Conservation (phyloP, 2,329 filamentous ascomycete genomes). For the Septoria petroselini region DNA sequence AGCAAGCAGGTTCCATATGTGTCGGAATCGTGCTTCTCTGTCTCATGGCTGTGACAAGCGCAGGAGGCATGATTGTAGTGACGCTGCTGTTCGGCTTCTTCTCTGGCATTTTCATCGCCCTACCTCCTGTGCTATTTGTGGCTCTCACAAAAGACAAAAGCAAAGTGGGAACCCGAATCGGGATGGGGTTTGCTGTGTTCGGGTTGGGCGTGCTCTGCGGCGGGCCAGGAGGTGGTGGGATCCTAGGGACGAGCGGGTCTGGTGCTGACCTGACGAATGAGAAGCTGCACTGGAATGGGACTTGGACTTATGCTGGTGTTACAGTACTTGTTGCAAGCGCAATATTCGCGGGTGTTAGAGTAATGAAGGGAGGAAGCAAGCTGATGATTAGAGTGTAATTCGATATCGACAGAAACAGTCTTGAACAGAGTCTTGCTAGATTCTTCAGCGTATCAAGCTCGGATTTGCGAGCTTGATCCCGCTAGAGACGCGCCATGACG, state of each 20-base stretch:
- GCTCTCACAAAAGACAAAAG: slow-evolving; percentile 43
- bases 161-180: slow-evolving; percentile 40
- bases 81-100: slow-evolving; percentile 45
- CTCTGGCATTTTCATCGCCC: slow-evolving; percentile 44
- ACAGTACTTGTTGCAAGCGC: slow-evolving; percentile 26
- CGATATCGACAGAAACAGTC: slow-evolving; percentile 11
- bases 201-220: slow-evolving; percentile 39
- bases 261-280: slow-evolving; percentile 41
- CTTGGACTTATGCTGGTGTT: slow-evolving; percentile 39
- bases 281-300: slow-evolving; percentile 49
- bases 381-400: slow-evolving; percentile 32
- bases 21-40: slow-evolving; percentile 40
- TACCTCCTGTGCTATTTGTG: slow-evolving; percentile 44
- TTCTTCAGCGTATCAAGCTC: no score
- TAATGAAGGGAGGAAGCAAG: slow-evolving; percentile 30
- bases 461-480: no score
- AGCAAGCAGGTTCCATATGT: slow-evolving; percentile 30
- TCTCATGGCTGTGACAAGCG: slow-evolving; percentile 39
- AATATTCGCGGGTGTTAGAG: slow-evolving; percentile 30
- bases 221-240: slow-evolving; percentile 46
- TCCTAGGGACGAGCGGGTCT: slow-evolving; percentile 59
- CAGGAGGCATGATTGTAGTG: slow-evolving; percentile 38
- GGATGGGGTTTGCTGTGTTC: slow-evolving; percentile 35
- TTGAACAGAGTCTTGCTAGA: no score
- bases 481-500: no score